phyloP scores from a whole-genome alignment of 768 basidiomycete species.

The Paxillus involutus region DNA sequence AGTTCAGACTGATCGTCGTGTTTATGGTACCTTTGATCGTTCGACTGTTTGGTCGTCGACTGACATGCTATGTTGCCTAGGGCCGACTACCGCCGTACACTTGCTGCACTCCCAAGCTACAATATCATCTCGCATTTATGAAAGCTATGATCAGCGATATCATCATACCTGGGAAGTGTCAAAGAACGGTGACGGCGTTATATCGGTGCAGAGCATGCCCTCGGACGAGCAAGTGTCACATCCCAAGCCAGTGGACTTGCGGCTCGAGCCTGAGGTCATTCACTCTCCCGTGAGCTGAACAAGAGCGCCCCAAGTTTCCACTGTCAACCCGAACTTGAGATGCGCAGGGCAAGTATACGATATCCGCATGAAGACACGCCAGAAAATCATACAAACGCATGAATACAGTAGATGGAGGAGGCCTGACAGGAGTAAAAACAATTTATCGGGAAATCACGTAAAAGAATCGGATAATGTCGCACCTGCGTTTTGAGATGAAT shows the following conservation, averaged over 20 bases:
- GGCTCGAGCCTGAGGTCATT: constrained; percentile 74
- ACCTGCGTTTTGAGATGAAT: constrained; percentile 69
- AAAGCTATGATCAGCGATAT: constrained; percentile 84
- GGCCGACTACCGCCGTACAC: constrained; percentile 85
- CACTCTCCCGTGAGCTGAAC: constrained; percentile 60
- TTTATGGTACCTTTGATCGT: constrained; percentile 52
- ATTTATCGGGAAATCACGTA: constrained; percentile 1
- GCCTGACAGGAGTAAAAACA: constrained; percentile 43
- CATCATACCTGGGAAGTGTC: constrained; percentile 88
- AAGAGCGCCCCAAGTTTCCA: constrained; percentile 77
- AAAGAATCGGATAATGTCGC: constrained; percentile 23
- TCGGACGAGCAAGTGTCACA: constrained; percentile 50
- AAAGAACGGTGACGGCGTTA: constrained; percentile 83
- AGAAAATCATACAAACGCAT: constrained; percentile 94
- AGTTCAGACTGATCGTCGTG: constrained; percentile 54
- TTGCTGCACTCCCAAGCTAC: constrained; percentile 87
- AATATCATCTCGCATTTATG: constrained; percentile 82
- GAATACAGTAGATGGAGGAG: constrained; percentile 86
- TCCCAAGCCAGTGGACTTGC: constrained; percentile 66
- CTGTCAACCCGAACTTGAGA: constrained; percentile 80
- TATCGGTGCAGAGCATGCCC: constrained; percentile 70
- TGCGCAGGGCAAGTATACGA: constrained; percentile 90
- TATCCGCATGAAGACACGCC: constrained; percentile 98
- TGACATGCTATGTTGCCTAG: constrained; percentile 45
- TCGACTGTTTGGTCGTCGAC: constrained; percentile 6